Evolutionary conservation across 345 rosid species (phyloP).

Genomic region (Anacardium occidentale): DNA sequence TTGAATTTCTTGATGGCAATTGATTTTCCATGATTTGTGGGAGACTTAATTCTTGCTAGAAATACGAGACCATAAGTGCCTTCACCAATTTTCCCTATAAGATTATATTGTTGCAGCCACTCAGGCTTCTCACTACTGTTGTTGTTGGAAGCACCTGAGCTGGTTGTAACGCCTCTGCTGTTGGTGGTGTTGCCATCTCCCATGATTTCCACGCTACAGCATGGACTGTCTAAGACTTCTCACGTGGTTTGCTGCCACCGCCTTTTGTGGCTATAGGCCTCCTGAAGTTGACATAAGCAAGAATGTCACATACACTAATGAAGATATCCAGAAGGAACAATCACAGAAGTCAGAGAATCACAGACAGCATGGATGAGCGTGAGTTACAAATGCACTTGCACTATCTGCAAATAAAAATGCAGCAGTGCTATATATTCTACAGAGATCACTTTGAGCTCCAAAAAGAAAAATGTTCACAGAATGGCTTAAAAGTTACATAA

Average conservation of each 20-base stretch:
- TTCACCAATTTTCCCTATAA: slow-evolving; percentile 97
- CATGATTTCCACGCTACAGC: slow-evolving; percentile 35
- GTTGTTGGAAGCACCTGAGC: slow-evolving; percentile 29
- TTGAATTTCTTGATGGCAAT: slow-evolving; percentile 98
- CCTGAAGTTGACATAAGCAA: slow-evolving; percentile 44
- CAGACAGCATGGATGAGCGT: neutral
- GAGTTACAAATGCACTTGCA: neutral
- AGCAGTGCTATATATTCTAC: neutral
- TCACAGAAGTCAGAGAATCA: slow-evolving; percentile 32
- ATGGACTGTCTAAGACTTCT: neutral
- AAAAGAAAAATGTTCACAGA: neutral
- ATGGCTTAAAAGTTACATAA: neutral
- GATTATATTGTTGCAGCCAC: slow-evolving; percentile 97
- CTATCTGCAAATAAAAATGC: neutral
- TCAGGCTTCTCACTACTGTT: slow-evolving; percentile 69
- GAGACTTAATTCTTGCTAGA: slow-evolving; percentile 76
- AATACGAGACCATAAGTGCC: slow-evolving; percentile 99
- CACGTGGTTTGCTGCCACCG: slow-evolving; percentile 7
- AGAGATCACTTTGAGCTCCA: neutral
- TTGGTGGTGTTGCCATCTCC: slow-evolving; percentile 46
- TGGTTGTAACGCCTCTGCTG: slow-evolving; percentile 33
- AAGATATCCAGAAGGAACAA: slow-evolving; percentile 44
- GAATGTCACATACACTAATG: slow-evolving; percentile 35
- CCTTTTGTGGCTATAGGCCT: slow-evolving; percentile 31
- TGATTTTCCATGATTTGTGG: slow-evolving; percentile 71